Evolutionary conservation across 2,329 filamentous ascomycete genomes (phyloP).

Genomic region (Trichoderma hamatum): DNA sequence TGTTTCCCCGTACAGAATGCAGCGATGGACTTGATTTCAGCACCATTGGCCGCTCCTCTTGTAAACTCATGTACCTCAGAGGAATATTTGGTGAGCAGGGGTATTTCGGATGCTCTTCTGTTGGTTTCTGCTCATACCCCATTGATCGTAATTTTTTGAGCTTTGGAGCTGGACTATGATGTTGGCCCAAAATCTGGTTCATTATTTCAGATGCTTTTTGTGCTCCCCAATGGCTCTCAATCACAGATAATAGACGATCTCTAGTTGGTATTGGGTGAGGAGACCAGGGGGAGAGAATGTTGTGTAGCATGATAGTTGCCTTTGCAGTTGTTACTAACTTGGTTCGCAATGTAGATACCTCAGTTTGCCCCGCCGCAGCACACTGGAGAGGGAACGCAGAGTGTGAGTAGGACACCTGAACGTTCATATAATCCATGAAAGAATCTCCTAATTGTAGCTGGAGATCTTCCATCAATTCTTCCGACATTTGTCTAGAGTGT

Average conservation of each 20-base stretch:
- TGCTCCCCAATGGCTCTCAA: conserved; percentile 54
- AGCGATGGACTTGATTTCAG: background rate
- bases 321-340: conserved; percentile 56
- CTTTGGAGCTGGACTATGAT: background rate
- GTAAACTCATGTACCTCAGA: background rate
- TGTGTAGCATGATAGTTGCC: conserved; percentile 54
- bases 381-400: conserved; percentile 53
- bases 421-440: conserved; percentile 52
- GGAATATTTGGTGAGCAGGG: background rate
- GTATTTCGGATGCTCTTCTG: background rate
- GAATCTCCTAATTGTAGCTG: conserved; percentile 58
- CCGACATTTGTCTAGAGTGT: conserved; percentile 48
- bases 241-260: conserved; percentile 48
- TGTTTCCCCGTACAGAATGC: background rate
- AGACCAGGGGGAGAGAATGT: conserved; percentile 56
- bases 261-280: conserved; percentile 43
- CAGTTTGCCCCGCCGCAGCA: conserved; percentile 33
- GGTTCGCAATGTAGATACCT: conserved; percentile 49
- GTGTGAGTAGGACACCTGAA: conserved; percentile 58
- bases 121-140: background rate
- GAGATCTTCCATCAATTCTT: conserved; percentile 61
- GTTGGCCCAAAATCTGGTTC: conserved; percentile 36
- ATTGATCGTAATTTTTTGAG: background rate
- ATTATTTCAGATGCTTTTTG: conserved; percentile 49
- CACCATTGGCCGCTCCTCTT: background rate